Evolutionary conservation across 768 basidiomycete species (phyloP).

Genomic region (Gelatoporia subvermispora): DNA sequence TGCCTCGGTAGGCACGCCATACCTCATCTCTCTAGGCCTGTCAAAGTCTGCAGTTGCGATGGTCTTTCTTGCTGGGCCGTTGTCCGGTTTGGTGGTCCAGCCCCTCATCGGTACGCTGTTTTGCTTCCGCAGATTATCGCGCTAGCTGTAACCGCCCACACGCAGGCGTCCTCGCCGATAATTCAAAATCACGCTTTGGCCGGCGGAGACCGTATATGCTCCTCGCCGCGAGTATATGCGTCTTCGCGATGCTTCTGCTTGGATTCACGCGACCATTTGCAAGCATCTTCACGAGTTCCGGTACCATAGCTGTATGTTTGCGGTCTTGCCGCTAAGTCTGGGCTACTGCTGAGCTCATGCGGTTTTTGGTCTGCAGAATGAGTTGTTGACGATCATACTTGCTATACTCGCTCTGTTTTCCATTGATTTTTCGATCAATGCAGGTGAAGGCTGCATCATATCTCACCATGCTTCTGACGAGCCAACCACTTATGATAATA

Average conservation of each 20-base stretch:
- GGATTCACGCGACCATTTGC: slow-evolving; percentile 78
- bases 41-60: slow-evolving; percentile 83
- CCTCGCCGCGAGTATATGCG: slow-evolving; percentile 59
- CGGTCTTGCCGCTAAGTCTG: slow-evolving; percentile 5
- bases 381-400: slow-evolving; percentile 65
- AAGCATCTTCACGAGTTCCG: slow-evolving; percentile 32
- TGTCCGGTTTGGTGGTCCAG: slow-evolving; percentile 88
- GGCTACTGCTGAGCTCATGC: background rate
- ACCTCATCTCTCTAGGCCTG: slow-evolving; percentile 83
- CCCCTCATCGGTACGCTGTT: slow-evolving; percentile 71
- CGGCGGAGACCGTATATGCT: slow-evolving; percentile 86
- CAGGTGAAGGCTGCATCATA: slow-evolving; percentile 29
- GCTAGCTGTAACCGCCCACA: background rate
- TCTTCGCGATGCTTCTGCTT: slow-evolving; percentile 70
- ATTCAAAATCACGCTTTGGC: slow-evolving; percentile 78
- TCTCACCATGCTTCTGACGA: background rate
- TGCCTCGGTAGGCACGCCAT: slow-evolving; percentile 60
- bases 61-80: slow-evolving; percentile 89
- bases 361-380: slow-evolving; percentile 38
- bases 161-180: slow-evolving; percentile 69
- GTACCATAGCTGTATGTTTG: slow-evolving; percentile 29
- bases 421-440: slow-evolving; percentile 64
- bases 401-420: slow-evolving; percentile 69
- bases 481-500: no score
- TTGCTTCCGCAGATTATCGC: background rate